phyloP scores from a whole-genome alignment of 108 stramenopile genomes.

The Fistulifera solaris region DNA sequence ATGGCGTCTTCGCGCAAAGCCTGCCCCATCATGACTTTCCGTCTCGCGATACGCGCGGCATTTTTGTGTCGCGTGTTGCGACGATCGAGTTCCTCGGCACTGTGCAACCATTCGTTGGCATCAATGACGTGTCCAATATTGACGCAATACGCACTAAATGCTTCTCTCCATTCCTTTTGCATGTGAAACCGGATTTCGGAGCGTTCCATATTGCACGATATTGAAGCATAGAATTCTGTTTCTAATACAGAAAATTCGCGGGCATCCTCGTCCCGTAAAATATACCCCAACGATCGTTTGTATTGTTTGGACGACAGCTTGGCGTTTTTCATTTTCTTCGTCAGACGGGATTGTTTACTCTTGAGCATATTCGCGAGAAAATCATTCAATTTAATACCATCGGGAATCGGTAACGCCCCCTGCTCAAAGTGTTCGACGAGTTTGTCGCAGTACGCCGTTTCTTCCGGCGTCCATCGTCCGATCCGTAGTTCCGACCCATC shows the following conservation, averaged over 20 bases:
- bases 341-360: slow-evolving; percentile 75
- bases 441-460: slow-evolving; percentile 69
- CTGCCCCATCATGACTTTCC: slow-evolving; percentile 77
- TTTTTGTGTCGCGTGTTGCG: slow-evolving; percentile 61
- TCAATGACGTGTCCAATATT: slow-evolving; percentile 50
- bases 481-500: slow-evolving; percentile 41
- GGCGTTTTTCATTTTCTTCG: slow-evolving; percentile 90
- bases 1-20: slow-evolving; percentile 51
- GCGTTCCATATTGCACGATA: slow-evolving; percentile 45
- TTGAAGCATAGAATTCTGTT: slow-evolving; percentile 53
- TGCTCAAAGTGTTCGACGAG: slow-evolving; percentile 65
- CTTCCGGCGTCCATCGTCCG: slow-evolving; percentile 78
- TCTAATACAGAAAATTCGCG: slow-evolving; percentile 59
- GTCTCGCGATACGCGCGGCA: slow-evolving; percentile 55
- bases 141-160: slow-evolving; percentile 59
- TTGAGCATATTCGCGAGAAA: slow-evolving; percentile 74
- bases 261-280: slow-evolving; percentile 39
- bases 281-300: slow-evolving; percentile 23
- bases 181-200: slow-evolving; percentile 80
- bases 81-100: slow-evolving; percentile 79
- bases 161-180: slow-evolving; percentile 76
- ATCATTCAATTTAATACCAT: slow-evolving; percentile 76
- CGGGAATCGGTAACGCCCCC: slow-evolving; percentile 58
- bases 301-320: slow-evolving; percentile 61
- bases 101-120: slow-evolving; percentile 64